These are phyloP conservation scores for Isatis lusitanica DNA, from an alignment of 441 rosid genomes.

Conservation along the genomic window DNA sequence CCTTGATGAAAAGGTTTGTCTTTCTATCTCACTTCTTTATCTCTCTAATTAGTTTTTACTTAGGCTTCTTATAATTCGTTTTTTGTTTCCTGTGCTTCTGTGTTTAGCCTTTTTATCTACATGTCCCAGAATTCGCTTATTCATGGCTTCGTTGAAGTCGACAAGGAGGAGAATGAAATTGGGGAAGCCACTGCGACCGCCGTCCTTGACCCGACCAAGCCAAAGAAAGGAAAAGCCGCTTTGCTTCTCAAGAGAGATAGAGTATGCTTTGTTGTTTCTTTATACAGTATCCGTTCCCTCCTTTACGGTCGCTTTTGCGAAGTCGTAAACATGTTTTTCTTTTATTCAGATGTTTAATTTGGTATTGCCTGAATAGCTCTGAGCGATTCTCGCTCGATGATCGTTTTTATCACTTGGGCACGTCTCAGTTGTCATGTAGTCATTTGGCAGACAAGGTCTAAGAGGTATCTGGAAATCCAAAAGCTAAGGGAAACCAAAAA, in stretches of 20 bases:
- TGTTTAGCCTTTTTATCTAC: too few relatives aligned
- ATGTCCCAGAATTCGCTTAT: too few relatives aligned
- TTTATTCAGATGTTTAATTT: too few relatives aligned
- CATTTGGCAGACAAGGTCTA: conserved; percentile 83
- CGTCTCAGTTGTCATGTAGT: neutral
- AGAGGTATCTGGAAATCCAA: conserved; percentile 98
- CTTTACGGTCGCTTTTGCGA: neutral
- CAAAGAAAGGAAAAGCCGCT: conserved; percentile 90
- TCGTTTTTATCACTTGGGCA: neutral
- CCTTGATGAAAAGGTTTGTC: too few relatives aligned
- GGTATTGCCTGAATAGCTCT: neutral
- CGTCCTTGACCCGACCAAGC: conserved; percentile 51
- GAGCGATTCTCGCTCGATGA: neutral
- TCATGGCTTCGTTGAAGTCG: conserved; percentile 37
- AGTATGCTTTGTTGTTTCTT: conserved; percentile 43
- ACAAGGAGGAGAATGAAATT: conserved; percentile 44
- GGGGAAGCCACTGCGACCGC: conserved; percentile 45
- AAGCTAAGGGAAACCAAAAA: conserved; percentile 83
- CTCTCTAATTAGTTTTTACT: too few relatives aligned
- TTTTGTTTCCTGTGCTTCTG: too few relatives aligned
- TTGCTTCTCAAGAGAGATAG: conserved; percentile 86
- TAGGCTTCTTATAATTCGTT: too few relatives aligned
- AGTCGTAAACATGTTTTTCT: neutral
- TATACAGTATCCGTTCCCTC: neutral
- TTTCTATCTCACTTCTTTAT: too few relatives aligned